phyloP scores from a whole-genome alignment of 2,329 filamentous ascomycete genomes.

The Aphanocladium album region DNA sequence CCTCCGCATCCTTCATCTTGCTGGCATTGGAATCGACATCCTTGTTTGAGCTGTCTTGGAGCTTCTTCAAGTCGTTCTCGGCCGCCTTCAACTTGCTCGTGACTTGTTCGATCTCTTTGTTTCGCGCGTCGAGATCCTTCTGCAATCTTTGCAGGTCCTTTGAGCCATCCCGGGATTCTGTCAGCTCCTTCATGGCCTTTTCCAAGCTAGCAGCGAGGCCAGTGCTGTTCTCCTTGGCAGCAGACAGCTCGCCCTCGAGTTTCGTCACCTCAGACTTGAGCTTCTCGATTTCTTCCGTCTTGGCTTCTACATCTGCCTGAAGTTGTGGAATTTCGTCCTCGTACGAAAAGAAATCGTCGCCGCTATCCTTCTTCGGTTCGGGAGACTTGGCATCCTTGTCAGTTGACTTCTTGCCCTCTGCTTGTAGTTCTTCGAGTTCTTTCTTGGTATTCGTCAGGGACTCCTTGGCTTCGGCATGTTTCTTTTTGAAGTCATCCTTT shows the following conservation, averaged over 20 bases:
- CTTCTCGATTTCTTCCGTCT: conserved; percentile 63
- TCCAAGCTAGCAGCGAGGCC: conserved; percentile 65
- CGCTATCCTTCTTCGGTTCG: conserved; percentile 26
- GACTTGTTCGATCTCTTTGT: conserved; percentile 44
- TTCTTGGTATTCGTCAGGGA: conserved; percentile 56
- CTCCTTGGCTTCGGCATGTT: conserved; percentile 63
- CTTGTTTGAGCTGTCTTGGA: conserved; percentile 33
- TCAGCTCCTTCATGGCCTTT: conserved; percentile 59
- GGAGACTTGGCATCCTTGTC: background rate
- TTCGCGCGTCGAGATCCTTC: conserved; percentile 43
- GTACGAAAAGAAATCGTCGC: conserved; percentile 85
- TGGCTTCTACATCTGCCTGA: conserved; percentile 68
- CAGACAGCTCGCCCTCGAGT: conserved; percentile 65
- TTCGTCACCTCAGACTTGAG: conserved; percentile 64
- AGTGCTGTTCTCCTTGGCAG: conserved; percentile 64
- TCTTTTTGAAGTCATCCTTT: conserved; percentile 73
- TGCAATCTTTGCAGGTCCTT: conserved; percentile 42
- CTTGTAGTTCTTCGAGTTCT: conserved; percentile 52
- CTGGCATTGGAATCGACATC: conserved; percentile 28
- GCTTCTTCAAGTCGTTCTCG: conserved; percentile 39
- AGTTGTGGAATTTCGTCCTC: conserved; percentile 80
- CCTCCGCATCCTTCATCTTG: conserved; percentile 32
- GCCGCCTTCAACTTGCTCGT: conserved; percentile 43
- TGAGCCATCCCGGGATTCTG: conserved; percentile 37
- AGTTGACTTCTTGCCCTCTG: conserved; percentile 42